Percentiles rank a stretch among this genome's conserved stretches.
Conservation (phyloP, 2,329 filamentous ascomycete species). For the Fusarium kyushuense region DNA sequence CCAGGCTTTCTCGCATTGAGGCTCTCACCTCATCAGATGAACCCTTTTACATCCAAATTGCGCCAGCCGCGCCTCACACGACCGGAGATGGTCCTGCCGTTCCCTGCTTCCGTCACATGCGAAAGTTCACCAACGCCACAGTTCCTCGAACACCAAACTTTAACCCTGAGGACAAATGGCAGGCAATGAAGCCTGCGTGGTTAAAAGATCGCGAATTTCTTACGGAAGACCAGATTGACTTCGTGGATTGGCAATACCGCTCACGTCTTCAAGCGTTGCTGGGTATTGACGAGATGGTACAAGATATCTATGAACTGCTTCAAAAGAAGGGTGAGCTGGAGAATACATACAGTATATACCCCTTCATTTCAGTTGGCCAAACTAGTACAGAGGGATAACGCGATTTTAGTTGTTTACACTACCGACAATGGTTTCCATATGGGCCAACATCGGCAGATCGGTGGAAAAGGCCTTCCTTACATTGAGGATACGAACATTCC, state of each 20-base stretch:
- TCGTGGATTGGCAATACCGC: not conserved
- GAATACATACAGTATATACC: not conserved
- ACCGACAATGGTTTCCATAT: not conserved
- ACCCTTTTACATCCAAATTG: not conserved
- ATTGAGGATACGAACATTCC: too few species aligned
- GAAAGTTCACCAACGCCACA: not conserved
- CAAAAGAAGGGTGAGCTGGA: not conserved
- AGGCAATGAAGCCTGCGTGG: not conserved
- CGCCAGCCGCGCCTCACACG: not conserved
- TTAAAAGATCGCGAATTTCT: not conserved
- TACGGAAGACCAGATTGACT: not conserved
- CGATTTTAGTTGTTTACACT: not conserved
- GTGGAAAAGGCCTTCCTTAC: too few species aligned
- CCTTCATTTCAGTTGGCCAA: too few species aligned
- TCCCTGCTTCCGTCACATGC: not conserved
- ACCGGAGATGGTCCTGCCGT: not conserved
- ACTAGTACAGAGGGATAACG: too few species aligned
- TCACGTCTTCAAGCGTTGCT: too few species aligned
- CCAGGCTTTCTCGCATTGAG: not conserved
- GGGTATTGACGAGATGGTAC: not conserved
- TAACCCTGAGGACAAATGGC: not conserved
- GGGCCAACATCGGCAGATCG: not conserved
- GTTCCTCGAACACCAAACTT: not conserved
- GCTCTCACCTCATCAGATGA: not conserved
- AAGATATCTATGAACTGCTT: not conserved